Percentiles rank a stretch among this genome's conserved stretches.
These are phyloP conservation scores for Ilyonectria mors-panacis DNA, from an alignment of 2,329 filamentous ascomycete species.

Conservation along the genomic window DNA sequence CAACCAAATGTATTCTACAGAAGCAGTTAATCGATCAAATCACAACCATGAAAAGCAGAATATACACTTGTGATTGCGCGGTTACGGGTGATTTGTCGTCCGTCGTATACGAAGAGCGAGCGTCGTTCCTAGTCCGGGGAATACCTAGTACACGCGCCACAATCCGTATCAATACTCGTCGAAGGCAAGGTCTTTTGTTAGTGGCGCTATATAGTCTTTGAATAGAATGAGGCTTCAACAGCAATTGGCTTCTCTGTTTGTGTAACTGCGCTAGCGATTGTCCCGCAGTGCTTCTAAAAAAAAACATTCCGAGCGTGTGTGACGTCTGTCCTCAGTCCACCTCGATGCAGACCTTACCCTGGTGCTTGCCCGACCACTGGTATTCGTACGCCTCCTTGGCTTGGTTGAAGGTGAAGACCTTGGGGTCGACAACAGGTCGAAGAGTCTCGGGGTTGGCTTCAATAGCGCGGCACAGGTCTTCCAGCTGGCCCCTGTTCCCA, in stretches of 20 bases:
- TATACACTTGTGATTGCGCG: background rate
- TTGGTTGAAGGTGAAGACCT: slow-evolving; percentile 62
- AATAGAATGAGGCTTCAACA: background rate
- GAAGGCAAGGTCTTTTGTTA: background rate
- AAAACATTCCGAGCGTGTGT: no score
- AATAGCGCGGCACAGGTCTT: slow-evolving; percentile 66
- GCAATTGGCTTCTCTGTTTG: background rate
- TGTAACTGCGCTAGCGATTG: background rate
- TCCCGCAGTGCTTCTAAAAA: slow-evolving; percentile 1
- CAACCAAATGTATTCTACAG: slow-evolving; percentile 25
- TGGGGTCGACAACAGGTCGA: slow-evolving; percentile 62
- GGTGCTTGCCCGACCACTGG: slow-evolving; percentile 55
- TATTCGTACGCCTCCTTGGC: slow-evolving; percentile 61
- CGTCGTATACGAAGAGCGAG: slow-evolving; percentile 21
- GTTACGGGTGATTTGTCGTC: slow-evolving; percentile 19
- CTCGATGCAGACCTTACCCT: slow-evolving; percentile 57
- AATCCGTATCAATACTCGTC: slow-evolving; percentile 4
- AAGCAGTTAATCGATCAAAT: slow-evolving; percentile 18
- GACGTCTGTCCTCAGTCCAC: slow-evolving; percentile 43
- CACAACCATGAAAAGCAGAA: background rate
- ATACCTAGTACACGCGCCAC: background rate
- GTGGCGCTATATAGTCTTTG: slow-evolving; percentile 1
- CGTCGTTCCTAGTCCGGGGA: background rate
- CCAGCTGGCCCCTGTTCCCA: slow-evolving; percentile 63
- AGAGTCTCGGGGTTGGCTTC: slow-evolving; percentile 61